Evolutionary conservation across 768 basidiomycete species (phyloP), one percentile per base, ranked within the genome.

Genomic region (Pleurotus cornucopiae): DNA sequence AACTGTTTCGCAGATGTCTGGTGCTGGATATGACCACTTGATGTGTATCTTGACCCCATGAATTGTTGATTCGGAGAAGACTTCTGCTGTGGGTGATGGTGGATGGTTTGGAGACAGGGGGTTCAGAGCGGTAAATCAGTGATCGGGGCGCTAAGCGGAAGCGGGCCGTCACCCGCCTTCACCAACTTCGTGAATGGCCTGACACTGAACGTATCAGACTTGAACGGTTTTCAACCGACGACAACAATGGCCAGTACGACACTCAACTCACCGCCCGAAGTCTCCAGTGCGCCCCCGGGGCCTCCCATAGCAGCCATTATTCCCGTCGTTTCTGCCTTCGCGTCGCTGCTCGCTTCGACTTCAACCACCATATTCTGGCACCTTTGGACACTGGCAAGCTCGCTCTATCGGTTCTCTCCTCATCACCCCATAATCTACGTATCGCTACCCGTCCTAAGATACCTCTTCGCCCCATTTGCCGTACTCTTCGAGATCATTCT

Each of bases 1-100:
- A 85, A 66, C 26, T 78, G 79, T 59, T 76, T 83, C 2, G 82
- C 75, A 18, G 83, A 77, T 47, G 65, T 64, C 34, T 64, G 63
- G 59, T 44, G 41, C 41, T 16, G 41, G 14, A 44, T 6, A 44
- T 44, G n/a, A n/a, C 0, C 41, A 14, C 9, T 44, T n/a, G n/a
- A 44, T 44, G 5, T 7, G 41, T 44, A 44, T 44, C 14, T 44
- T n/a, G 41, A 21, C 14, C 41, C 41, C 41, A 44, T 44, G 30
- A 34, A 34, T 34, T 11, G 9, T 34, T 34, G 9, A 34, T 9
- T 11, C 11, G 30, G 30, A 34, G 30, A 7, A 30, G 30, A 30
- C n/a, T n/a, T n/a, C 11, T 34, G 30, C 30, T 9, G 30, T 34
- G 30, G 30, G 7, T 34, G 30, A 34, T 11, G 11, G 30, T 34